Evolutionary conservation across 305 asterid species (phyloP).

Genomic region (Fraxinus floribunda): DNA sequence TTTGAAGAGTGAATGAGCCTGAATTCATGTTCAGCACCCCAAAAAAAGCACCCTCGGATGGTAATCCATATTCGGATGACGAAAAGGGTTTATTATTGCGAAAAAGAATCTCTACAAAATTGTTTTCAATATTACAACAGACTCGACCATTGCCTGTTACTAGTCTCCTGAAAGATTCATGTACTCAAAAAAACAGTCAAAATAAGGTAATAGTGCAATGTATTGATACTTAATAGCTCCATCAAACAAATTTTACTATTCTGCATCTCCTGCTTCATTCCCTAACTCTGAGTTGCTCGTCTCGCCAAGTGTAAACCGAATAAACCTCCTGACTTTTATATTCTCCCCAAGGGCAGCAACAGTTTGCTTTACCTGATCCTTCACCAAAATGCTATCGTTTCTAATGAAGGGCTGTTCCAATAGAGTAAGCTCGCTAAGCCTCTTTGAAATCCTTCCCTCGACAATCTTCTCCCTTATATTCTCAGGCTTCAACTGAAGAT

Average conservation of each 20-base stretch:
- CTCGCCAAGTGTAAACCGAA: constrained; percentile 86
- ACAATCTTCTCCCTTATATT: constrained; percentile 78
- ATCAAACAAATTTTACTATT: background rate
- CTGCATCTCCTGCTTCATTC: constrained; percentile 31
- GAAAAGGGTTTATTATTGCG: background rate
- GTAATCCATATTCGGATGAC: background rate
- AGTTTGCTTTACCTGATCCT: constrained; percentile 88
- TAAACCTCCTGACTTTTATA: constrained; percentile 78
- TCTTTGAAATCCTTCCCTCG: constrained; percentile 78
- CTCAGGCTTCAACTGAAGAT: constrained; percentile 82
- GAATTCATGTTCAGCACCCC: background rate
- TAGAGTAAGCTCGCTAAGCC: constrained; percentile 86
- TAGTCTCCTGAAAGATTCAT: background rate
- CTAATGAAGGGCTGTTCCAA: constrained; percentile 81
- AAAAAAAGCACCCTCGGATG: no score
- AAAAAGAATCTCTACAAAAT: constrained; percentile 10
- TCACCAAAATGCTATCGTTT: constrained; percentile 63
- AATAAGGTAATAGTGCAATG: background rate
- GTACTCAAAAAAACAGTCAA: background rate
- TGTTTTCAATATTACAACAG: constrained; percentile 6
- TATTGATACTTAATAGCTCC: background rate
- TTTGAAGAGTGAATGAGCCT: background rate
- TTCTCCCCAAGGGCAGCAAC: constrained; percentile 91
- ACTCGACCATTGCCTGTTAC: background rate
- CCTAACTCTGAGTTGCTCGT: constrained; percentile 25